Evolutionary conservation across 768 basidiomycete genomes (phyloP), one percentile per base, ranked within the genome.

Genomic region (Lentinula raphanica): DNA sequence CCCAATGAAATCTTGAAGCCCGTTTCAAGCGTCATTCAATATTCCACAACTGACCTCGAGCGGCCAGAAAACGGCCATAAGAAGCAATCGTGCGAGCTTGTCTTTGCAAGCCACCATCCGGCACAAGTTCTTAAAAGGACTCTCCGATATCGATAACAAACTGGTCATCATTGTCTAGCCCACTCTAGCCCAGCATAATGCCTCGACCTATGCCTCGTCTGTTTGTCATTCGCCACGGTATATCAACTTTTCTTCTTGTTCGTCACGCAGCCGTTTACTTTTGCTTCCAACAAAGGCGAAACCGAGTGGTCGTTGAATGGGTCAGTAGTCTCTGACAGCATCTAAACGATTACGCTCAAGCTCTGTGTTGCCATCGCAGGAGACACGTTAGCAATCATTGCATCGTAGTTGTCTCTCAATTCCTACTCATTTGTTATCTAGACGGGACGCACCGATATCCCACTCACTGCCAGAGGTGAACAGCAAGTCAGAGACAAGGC

Each of bases 221-320:
- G 49, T 89, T 92, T 69, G 72, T 94, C 48, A 77, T 94, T 64
- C 82, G 92, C 60, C 92, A 94, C 68, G 92, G 89, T 85, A 63
- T 66, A 64, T 59, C 19, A 21, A 50, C 49, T 21, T 17, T 36
- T 15, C 15, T 36, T 21, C 35, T 29, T 25, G 9, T n/a, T n/a
- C n/a, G 45, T 21, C 35, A 44, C 29, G 29, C 12, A 12, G 23
- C 4, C 19, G n/a, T 49, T 39, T 23, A 5, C 58, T 57, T 5
- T 54, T 39, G 7, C 13, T 54, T 21, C 11, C 55, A 31, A 1
- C 1, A 17, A 12, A 92, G 90, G 93, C 31, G 90, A 97, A 76
- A 98, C 95, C 1, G 94, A 95, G 69, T 98, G 94, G 94, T 92
- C 91, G 17, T 66, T 88, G 44, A 94, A 89, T 64, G 94, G 93